Conservation (phyloP, 2,329 filamentous ascomycete species). For the Cladosporium velox region DNA sequence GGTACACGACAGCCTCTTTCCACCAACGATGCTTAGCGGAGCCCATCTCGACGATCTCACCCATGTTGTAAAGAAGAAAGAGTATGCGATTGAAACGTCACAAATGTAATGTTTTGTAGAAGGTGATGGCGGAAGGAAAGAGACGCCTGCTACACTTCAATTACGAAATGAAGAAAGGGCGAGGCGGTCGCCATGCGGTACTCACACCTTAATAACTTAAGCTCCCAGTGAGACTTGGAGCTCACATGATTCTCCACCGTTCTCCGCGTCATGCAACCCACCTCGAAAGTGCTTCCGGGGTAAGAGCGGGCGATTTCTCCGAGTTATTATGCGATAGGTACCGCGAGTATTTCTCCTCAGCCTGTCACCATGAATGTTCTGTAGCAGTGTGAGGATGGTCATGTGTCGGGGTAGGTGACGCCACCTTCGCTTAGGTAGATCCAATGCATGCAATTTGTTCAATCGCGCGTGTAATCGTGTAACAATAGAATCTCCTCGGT, state of each 20-base stretch:
- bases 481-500: background rate
- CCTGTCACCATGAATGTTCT: background rate
- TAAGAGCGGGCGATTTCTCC: slow-evolving; percentile 14
- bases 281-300: background rate
- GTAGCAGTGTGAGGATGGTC: background rate
- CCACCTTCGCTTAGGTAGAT: slow-evolving; percentile 6
- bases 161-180: background rate
- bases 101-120: background rate
- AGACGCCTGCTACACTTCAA: background rate
- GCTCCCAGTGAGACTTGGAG: background rate
- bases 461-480: background rate
- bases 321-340: slow-evolving; percentile 7
- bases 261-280: slow-evolving; percentile 5
- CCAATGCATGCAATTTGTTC: background rate
- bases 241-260: background rate
- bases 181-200: slow-evolving; percentile 11
- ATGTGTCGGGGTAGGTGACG: background rate
- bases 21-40: slow-evolving; percentile 36
- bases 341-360: slow-evolving; percentile 12
- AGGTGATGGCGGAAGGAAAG: background rate
- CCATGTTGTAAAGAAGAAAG: background rate
- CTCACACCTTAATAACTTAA: background rate
- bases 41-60: slow-evolving; percentile 20
- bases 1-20: slow-evolving; percentile 43
- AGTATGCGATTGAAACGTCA: background rate